Base-by-base conservation (phyloP, 176 grass and related monocot genomes). In the Bonia amplexicaulis region DNA sequence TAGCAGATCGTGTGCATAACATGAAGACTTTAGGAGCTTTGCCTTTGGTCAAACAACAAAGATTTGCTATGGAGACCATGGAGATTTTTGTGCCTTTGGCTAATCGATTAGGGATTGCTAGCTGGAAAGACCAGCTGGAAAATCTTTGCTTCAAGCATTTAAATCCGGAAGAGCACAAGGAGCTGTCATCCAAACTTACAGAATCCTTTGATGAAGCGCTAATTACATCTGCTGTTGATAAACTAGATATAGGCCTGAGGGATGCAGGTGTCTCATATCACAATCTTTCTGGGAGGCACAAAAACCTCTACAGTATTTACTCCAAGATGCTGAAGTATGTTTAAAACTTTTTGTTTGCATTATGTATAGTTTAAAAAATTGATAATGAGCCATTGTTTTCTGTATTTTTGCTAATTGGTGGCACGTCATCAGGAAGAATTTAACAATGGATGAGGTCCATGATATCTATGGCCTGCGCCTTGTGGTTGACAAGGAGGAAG, bases 311-410 rank as follows among this genome's bases (percentile, higher is more conserved):
- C 66, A 89, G 89, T 71, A 85, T 89, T 15, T 70, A 91, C 73
- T 87, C 63, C 51, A 94, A 94, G 41, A 94, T 94, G 92, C 82
- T 88, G 20, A 97, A 91, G 94, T 96, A 82, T 62, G 91, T 74
- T 71, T 12, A 55, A 74, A 80, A 5, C 3, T 60, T 76, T 39
- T 23, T 63, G 16, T 86, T 77, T 80, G 15, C n/a, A 17, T 81
- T 64, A 39, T 58, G 3, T 52, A 15, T 61, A 57, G 27, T 79
- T 72, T 4, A 22, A 76, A 23, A 85, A 78, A 10, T 61, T 74
- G 5, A 1, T 61, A 60, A 49, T 71, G 39, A 25, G 57, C 31
- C 42, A 27, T 5, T 65, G 25, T 61, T 46, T 52, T 51, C 9
- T 85, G n/a, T 37, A 13, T 31, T 19, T 55, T 40, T 86, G 53